These are phyloP conservation scores for Canariomyces notabilis DNA, from an alignment of 2,329 filamentous ascomycete genomes.

Conservation along the genomic window DNA sequence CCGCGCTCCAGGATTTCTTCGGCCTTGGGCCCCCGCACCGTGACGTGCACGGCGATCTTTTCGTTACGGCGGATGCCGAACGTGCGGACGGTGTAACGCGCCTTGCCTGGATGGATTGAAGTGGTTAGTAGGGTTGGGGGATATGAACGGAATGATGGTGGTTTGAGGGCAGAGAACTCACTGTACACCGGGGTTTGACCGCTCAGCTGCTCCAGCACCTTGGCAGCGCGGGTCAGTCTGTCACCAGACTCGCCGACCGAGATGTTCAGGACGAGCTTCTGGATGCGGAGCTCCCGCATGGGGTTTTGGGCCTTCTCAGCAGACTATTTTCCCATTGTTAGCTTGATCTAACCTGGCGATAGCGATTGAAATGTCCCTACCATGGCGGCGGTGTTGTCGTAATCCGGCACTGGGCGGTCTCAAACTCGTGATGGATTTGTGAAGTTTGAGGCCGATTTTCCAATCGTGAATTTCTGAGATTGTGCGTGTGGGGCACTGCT, in stretches of 20 bases:
- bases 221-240: slow-evolving; percentile 98
- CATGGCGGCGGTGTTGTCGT: slow-evolving; percentile 34
- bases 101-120: slow-evolving; percentile 74
- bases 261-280: slow-evolving; percentile 99
- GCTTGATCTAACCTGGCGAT: neutral
- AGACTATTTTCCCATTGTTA: slow-evolving; percentile 35
- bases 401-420: slow-evolving; percentile 20
- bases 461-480: slow-evolving; percentile 17
- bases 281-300: slow-evolving; percentile 99
- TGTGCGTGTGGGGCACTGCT: slow-evolving; percentile 22
- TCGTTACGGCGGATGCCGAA: slow-evolving; percentile 99
- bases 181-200: slow-evolving; percentile 99
- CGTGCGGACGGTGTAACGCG: slow-evolving; percentile 99
- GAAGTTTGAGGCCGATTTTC: slow-evolving; percentile 21
- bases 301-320: slow-evolving; percentile 90
- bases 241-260: slow-evolving; percentile 99
- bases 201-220: slow-evolving; percentile 98
- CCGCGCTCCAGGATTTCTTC: slow-evolving; percentile 99
- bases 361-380: slow-evolving; percentile 26
- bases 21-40: slow-evolving; percentile 92
- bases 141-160: neutral
- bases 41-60: slow-evolving; percentile 99
- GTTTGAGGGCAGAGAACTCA: slow-evolving; percentile 42
- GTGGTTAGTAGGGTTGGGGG: neutral
- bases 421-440: slow-evolving; percentile 19